Conservation (phyloP, 495 filamentous ascomycete species). For the Immersiella caudata region DNA sequence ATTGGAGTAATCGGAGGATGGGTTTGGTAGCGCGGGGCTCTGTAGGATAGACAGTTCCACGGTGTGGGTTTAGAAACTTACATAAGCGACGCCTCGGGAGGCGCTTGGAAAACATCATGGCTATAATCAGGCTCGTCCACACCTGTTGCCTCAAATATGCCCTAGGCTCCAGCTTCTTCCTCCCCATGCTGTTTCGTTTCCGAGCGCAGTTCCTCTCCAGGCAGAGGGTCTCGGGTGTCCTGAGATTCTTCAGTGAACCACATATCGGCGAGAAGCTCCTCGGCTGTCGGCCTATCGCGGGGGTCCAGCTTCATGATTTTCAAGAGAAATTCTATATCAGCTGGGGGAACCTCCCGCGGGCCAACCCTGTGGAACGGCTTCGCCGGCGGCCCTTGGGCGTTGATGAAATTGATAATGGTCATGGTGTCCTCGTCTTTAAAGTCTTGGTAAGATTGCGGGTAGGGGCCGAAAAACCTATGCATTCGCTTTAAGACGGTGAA, state of each 20-base stretch:
- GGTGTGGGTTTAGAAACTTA: constrained; percentile 1
- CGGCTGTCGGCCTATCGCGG: constrained; percentile 25
- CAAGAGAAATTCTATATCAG: constrained; percentile 20
- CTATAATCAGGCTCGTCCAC: constrained; percentile 6
- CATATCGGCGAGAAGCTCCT: constrained; percentile 21
- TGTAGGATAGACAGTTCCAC: constrained; percentile 16
- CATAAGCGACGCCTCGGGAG: constrained; percentile 3
- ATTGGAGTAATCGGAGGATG: constrained; percentile 16
- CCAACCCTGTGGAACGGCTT: constrained; percentile 24
- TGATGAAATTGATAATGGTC: constrained; percentile 30
- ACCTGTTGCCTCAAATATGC: constrained; percentile 8
- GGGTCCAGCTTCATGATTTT: constrained; percentile 29
- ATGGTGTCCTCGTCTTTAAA: constrained; percentile 29
- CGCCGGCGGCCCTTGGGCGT: constrained; percentile 25
- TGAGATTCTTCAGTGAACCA: constrained; percentile 28
- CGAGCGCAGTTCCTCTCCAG: constrained; percentile 15
- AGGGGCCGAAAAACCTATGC: constrained; percentile 48
- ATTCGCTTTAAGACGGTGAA: constrained; percentile 46
- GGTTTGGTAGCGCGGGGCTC: constrained; percentile 16
- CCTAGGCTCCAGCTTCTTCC: constrained; percentile 12
- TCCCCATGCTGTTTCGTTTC: constrained; percentile 8
- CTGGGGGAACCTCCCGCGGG: constrained; percentile 15
- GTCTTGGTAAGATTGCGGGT: constrained; percentile 42
- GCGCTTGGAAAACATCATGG: constrained; percentile 1
- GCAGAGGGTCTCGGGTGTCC: constrained; percentile 24